Evolutionary conservation across 1,139 yeast species (phyloP), one percentile per base, ranked within the genome.

Genomic region (Diutina siamensis): DNA sequence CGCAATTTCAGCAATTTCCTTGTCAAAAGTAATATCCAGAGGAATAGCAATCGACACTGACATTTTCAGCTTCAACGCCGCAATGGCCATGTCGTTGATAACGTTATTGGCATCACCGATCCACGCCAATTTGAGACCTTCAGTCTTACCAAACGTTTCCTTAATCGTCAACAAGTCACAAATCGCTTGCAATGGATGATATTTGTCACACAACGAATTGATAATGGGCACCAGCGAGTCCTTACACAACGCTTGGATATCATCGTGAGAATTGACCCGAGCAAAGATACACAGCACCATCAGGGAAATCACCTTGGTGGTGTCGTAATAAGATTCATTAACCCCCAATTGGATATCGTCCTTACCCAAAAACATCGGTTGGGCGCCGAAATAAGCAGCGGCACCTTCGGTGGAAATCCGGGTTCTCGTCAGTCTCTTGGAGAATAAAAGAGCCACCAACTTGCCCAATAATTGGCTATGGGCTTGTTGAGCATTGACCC

Each of bases 241-340:
- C 55, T 80, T 65, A 49, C 87, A 79, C 47, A 92, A 71, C 48
- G 81, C 83, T 57, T 75, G 76, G 54, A 92, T 89, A 48, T 92
- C 97, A 40, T 77, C 71, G 58, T 92, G 96, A 32, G 76, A 68
- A 54, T 87, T 82, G 15, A 92, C 98, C 57, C 98, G 78, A n/a
- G 98, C 98, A 64, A 92, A 89, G 13, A 92, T 80, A 55, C 95
- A 83, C 15, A 95, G 81, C 1, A 94, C 85, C 98, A 92, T 92
- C 2, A 97, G 88, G 17, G 95, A 84, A 9, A 92, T 78, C 36
- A 92, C 96, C 53, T 76, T 78, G 21, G 96, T 75, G 1, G 97
- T 83, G 62, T 92, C 98, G 56, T 84, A 82, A 50, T 86, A 65
- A 0, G 94, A 76, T 68, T 92, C 98, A 59, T 92, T 92, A 42